Base-by-base conservation (phyloP, 768 basidiomycete genomes). In the Lenzites betulinus region DNA sequence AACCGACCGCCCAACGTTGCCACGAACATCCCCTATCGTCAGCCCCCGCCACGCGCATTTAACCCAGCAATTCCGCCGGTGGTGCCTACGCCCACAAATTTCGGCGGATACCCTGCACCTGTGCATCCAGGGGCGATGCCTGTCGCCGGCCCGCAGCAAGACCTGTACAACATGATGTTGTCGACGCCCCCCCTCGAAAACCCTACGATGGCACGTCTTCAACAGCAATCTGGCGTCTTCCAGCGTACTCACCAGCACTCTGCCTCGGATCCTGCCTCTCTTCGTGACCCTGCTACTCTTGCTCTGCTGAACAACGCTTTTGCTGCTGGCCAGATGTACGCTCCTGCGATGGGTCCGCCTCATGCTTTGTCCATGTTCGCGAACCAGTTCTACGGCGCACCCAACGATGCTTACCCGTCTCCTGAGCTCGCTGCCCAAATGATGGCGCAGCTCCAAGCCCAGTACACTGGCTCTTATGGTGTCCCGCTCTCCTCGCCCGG, bases 161-260 rank as follows among this genome's bases (percentile, higher is more conserved):
- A 90, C 67, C 67, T 91, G 54, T 92, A 91, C 67, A 89, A 91
- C 68, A 89, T 90, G 87, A 89, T 92, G 82, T 75, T 85, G 49
- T 82, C 83, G 42, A 81, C 76, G 26, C 74, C 79, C 35, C 77
- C 81, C 56, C 70, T 88, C 63, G 79, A 78, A 62, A 84, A 81
- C 69, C 82, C 87, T 36, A 83, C 88, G 33, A 85, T 90, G 58
- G 80, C 84, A 51, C 89, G 89, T 64, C 84, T 90, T 51, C 90
- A 92, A 71, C 89, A 91, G 66, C 90, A 90, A 69, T 87, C 87
- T 69, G 86, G 85, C 65, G 81, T 81, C 46, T 92, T 89, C 77
- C 87, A 89, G 38, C 79, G 78, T 26, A 84, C 82, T 25, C 90
- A 93, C 71, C 91, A 92, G 63, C 90, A 93, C 73, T 92, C 90